phyloP scores from a whole-genome alignment of 345 rosid species.

The Atalantia buxifolia region DNA sequence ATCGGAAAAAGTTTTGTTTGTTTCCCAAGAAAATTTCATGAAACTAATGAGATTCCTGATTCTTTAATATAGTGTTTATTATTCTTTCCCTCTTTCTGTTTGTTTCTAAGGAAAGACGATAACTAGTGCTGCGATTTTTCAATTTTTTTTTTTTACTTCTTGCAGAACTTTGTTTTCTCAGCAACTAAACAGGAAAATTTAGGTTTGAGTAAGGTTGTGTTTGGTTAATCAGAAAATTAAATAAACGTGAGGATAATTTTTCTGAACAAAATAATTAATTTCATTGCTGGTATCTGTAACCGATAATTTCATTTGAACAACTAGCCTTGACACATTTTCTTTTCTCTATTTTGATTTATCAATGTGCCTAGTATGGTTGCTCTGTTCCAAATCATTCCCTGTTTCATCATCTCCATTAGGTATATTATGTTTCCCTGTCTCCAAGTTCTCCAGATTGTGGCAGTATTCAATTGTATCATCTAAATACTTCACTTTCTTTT shows the following conservation, averaged over 20 bases:
- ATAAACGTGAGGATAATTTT: not conserved
- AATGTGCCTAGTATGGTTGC: not conserved
- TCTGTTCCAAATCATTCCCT: not conserved
- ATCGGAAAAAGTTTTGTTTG: not conserved
- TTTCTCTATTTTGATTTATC: not conserved
- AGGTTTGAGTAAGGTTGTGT: not conserved
- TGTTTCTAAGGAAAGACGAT: not conserved
- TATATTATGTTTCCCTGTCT: not conserved
- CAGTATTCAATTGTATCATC: not conserved
- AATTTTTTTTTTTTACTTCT: too few species aligned
- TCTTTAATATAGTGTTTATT: not conserved
- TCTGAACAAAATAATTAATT: not conserved
- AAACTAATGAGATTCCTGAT: not conserved
- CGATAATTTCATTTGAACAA: too few species aligned
- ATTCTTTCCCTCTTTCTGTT: not conserved
- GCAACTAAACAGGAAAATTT: not conserved
- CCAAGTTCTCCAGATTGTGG: not conserved
- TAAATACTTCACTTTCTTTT: not conserved
- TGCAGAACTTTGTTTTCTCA: not conserved
- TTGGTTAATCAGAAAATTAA: not conserved
- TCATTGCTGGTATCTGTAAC: not conserved
- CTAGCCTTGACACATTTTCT: not conserved
- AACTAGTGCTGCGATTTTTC: too few species aligned
- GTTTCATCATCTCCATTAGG: not conserved
- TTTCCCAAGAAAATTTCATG: not conserved